These are phyloP conservation scores for Artomyces pyxidatus DNA, from an alignment of 768 basidiomycete genomes.

Conservation along the genomic window DNA sequence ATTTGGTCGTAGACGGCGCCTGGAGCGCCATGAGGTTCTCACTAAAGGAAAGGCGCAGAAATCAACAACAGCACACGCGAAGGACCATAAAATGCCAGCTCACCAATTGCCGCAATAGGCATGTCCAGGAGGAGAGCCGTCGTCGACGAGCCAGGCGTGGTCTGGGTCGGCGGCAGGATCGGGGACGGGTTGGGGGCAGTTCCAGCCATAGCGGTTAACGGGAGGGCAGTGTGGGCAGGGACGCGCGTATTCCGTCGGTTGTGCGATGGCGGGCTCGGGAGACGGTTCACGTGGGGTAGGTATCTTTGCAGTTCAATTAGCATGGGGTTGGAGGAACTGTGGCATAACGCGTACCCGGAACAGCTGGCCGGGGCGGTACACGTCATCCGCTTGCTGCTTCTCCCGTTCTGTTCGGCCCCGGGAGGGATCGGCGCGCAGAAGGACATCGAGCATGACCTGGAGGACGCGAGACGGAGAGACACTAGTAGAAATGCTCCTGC, in stretches of 20 bases:
- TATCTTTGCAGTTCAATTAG: constrained; percentile 36
- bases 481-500: constrained; percentile 58
- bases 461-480: constrained; percentile 69
- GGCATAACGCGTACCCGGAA: constrained; percentile 47
- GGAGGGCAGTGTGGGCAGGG: constrained; percentile 74
- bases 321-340: neutral
- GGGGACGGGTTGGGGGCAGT: constrained; percentile 70
- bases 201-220: constrained; percentile 70
- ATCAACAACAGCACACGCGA: neutral
- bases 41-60: constrained; percentile 27
- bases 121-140: constrained; percentile 75
- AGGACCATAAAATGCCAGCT: constrained; percentile 7
- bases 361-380: constrained; percentile 55
- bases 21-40: constrained; percentile 66
- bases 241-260: constrained; percentile 55
- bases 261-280: constrained; percentile 65
- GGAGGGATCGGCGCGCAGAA: constrained; percentile 65
- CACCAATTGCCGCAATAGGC: constrained; percentile 78
- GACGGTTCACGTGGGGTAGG: constrained; percentile 69
- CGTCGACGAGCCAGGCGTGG: constrained; percentile 69
- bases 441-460: constrained; percentile 62
- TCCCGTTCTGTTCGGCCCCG: constrained; percentile 62
- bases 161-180: constrained; percentile 65
- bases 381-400: constrained; percentile 72
- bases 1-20: constrained; percentile 74